A percentile compares a stretch with the other conserved stretches of the same genome.
Conservation (phyloP, 805 yeast genomes). For the Priceomyces melissophilus region DNA sequence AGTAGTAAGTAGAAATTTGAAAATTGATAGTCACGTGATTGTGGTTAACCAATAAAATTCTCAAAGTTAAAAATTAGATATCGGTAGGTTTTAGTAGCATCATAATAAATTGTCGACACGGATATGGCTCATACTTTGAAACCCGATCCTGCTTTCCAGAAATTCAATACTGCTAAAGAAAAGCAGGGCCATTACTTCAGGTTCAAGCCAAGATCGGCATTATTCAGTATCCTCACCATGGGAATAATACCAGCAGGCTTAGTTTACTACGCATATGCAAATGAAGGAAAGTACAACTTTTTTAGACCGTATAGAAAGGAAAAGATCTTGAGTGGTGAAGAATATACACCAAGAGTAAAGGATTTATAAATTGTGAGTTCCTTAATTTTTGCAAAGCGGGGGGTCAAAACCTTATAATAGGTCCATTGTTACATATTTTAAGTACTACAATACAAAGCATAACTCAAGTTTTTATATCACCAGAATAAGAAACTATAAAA, state of each 20-base stretch:
- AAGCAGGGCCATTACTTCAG: constrained; percentile 40
- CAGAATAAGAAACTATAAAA: too few species aligned
- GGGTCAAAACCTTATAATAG: too few species aligned
- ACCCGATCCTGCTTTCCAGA: constrained; percentile 41
- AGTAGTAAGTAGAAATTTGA: too few species aligned
- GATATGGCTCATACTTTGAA: constrained; percentile 42
- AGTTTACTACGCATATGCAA: constrained; percentile 32
- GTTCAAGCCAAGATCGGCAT: constrained; percentile 36
- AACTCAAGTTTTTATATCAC: too few species aligned
- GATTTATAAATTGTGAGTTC: constrained; percentile 26
- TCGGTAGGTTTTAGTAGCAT: too few species aligned
- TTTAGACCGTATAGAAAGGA: constrained; percentile 33
- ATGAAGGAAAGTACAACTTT: constrained; percentile 36
- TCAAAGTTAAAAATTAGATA: neutral
- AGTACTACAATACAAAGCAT: too few species aligned
- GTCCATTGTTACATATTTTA: too few species aligned
- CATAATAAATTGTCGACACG: neutral
- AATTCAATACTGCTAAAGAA: constrained; percentile 41
- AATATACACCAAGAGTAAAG: constrained; percentile 42
- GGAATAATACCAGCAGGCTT: constrained; percentile 38
- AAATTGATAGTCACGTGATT: constrained; percentile 1
- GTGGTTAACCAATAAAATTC: constrained; percentile 7
- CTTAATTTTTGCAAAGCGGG: too few species aligned
- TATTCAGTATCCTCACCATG: constrained; percentile 34
- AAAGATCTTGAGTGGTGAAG: constrained; percentile 32